These are phyloP conservation scores for Rhizopogon vinicolor DNA, from an alignment of 768 basidiomycete genomes.

Conservation along the genomic window DNA sequence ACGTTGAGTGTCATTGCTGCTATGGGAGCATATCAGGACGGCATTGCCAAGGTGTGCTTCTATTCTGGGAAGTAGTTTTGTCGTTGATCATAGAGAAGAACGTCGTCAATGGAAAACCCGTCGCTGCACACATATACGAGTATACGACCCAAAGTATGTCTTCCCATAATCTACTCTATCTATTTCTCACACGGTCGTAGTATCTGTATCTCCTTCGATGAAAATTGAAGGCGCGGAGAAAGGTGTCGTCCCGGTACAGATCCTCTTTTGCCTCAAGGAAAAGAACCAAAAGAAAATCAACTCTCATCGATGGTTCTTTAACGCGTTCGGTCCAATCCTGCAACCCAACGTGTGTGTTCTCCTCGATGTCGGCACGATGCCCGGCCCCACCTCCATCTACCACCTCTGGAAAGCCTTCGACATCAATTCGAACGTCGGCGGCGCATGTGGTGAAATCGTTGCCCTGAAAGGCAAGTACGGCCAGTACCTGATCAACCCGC, in stretches of 20 bases:
- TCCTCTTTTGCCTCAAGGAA: constrained; percentile 91
- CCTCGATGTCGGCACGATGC: constrained; percentile 84
- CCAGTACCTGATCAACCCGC: constrained; percentile 74
- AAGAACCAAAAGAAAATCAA: constrained; percentile 97
- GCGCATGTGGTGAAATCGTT: constrained; percentile 96
- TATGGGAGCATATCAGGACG: constrained; percentile 94
- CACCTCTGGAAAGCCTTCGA: constrained; percentile 95
- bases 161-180: not conserved
- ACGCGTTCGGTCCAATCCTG: constrained; percentile 78
- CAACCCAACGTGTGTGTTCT: constrained; percentile 90
- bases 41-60: constrained; percentile 70
- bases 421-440: constrained; percentile 85
- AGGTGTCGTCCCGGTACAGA: constrained; percentile 83
- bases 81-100: constrained; percentile 35
- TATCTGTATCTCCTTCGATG: constrained; percentile 76
- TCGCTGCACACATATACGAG: constrained; percentile 89
- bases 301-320: constrained; percentile 94
- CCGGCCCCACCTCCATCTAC: constrained; percentile 85
- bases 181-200: constrained; percentile 29
- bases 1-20: constrained; percentile 86
- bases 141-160: constrained; percentile 85
- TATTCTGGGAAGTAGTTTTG: not conserved
- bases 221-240: constrained; percentile 78
- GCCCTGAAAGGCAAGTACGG: constrained; percentile 86
- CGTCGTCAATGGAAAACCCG: constrained; percentile 75